phyloP scores from a whole-genome alignment of 345 rosid genomes.

The Rhodamnia argentea region DNA sequence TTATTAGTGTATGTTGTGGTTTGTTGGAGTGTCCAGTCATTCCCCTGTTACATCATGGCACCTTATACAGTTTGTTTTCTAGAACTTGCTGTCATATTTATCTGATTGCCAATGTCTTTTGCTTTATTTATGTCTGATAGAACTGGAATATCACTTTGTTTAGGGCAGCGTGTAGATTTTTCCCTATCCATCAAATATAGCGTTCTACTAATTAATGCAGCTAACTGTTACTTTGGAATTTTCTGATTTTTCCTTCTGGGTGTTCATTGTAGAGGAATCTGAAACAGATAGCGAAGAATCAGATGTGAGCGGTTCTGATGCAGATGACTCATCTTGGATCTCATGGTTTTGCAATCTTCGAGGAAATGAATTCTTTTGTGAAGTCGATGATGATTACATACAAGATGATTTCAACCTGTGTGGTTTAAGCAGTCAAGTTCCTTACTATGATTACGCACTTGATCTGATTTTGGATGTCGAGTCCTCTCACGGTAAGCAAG shows the following conservation, averaged over 20 bases:
- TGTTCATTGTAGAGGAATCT: slow-evolving; percentile 49
- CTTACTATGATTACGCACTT: slow-evolving; percentile 93
- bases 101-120: background rate
- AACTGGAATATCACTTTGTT: background rate
- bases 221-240: background rate
- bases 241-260: background rate
- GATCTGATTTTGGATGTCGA: slow-evolving; percentile 95
- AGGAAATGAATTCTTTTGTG: slow-evolving; percentile 97
- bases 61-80: background rate
- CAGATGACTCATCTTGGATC: slow-evolving; percentile 93
- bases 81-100: background rate
- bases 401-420: slow-evolving; percentile 97
- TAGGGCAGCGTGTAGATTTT: background rate
- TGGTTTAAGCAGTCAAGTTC: slow-evolving; percentile 94
- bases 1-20: background rate
- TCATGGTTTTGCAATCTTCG: slow-evolving; percentile 94
- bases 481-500: slow-evolving; percentile 77
- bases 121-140: background rate
- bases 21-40: background rate
- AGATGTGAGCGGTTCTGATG: slow-evolving; percentile 97
- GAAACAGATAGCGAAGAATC: slow-evolving; percentile 95
- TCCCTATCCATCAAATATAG: background rate
- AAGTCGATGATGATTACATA: slow-evolving; percentile 97
- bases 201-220: background rate
- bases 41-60: background rate